phyloP scores from a whole-genome alignment of 148 eudicot genomes.

The Nyssa sinensis region DNA sequence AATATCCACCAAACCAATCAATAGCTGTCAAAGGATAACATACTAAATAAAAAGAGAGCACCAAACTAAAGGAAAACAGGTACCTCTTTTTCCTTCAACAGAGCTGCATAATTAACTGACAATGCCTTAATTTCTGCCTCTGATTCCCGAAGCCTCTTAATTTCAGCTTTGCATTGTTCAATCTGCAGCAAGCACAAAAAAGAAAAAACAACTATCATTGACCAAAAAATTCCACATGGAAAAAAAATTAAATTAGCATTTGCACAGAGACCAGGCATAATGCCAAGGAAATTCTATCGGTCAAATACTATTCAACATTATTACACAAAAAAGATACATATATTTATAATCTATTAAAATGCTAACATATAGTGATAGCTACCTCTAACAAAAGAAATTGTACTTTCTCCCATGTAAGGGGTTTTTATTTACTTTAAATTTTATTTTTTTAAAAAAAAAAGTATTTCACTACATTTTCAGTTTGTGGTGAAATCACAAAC shows the following conservation, averaged over 20 bases:
- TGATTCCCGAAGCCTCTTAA: conserved; percentile 82
- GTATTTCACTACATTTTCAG: too few species aligned
- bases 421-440: too few species aligned
- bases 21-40: not conserved
- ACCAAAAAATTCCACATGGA: not conserved
- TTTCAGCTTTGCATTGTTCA: conserved; percentile 71
- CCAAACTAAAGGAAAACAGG: conserved; percentile 2
- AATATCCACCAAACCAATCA: conserved; percentile 4
- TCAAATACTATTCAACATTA: too few species aligned
- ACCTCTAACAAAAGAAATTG: too few species aligned
- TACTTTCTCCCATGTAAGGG: too few species aligned
- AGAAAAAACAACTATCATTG: not conserved
- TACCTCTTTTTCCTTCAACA: conserved; percentile 95
- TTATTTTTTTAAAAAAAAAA: too few species aligned
- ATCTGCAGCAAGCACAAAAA: conserved; percentile 41
- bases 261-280: not conserved
- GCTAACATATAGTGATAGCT: too few species aligned
- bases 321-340: too few species aligned
- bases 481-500: too few species aligned
- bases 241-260: not conserved
- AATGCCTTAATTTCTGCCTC: conserved; percentile 89
- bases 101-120: conserved; percentile 92
- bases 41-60: not conserved
- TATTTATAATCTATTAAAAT: too few species aligned
- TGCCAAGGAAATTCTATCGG: too few species aligned